Conservation (phyloP, 768 basidiomycete species). For the Mrakia gelida region DNA sequence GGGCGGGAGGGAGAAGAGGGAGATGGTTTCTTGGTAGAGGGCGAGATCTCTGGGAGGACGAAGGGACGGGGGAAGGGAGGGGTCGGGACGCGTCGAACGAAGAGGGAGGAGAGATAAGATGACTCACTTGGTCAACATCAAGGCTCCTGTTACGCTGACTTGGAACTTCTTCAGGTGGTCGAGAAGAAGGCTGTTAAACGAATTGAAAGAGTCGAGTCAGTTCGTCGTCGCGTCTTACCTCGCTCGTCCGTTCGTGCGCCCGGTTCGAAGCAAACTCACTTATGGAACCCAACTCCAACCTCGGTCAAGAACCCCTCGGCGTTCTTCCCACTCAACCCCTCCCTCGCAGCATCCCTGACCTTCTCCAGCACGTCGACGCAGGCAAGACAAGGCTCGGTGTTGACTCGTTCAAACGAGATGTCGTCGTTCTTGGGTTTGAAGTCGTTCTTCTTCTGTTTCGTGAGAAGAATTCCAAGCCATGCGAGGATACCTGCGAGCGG, state of each 20-base stretch:
- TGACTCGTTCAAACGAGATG: conserved; percentile 84
- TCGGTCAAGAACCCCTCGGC: conserved; percentile 86
- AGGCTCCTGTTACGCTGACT: conserved; percentile 89
- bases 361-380: conserved; percentile 82
- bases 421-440: conserved; percentile 98
- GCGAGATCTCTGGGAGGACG: conserved; percentile 72
- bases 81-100: background rate
- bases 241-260: background rate
- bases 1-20: conserved; percentile 73
- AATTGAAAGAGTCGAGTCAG: background rate
- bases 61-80: conserved; percentile 5
- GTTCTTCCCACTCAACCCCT: conserved; percentile 85
- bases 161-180: conserved; percentile 96
- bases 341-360: conserved; percentile 68
- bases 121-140: conserved; percentile 95
- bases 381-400: conserved; percentile 83
- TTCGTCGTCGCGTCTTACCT: background rate
- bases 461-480: conserved; percentile 70
- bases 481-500: conserved; percentile 57
- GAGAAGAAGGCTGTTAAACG: conserved; percentile 63
- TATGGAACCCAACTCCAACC: conserved; percentile 89
- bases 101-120: background rate
- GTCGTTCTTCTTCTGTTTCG: conserved; percentile 91
- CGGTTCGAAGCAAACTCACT: conserved; percentile 49
- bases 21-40: conserved; percentile 85